Evolutionary conservation across 495 filamentous ascomycete genomes (phyloP).

Genomic region (Neurospora sublineolata): DNA sequence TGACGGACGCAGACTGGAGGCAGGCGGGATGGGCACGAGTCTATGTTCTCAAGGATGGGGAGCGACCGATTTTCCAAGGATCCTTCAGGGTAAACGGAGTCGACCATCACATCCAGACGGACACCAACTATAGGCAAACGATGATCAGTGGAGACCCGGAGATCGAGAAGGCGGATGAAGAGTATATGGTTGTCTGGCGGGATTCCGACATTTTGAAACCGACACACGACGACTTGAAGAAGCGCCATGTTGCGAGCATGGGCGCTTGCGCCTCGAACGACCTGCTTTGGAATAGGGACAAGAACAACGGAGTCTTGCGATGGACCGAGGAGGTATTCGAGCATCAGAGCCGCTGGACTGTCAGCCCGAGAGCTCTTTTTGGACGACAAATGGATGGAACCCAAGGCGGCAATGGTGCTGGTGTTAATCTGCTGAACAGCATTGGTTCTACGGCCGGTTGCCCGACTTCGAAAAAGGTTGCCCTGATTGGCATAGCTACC

Average conservation of each 20-base stretch:
- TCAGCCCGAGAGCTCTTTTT: slow-evolving; percentile 25
- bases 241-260: slow-evolving; percentile 23
- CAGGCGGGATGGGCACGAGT: slow-evolving; percentile 81
- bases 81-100: slow-evolving; percentile 71
- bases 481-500: slow-evolving; percentile 81
- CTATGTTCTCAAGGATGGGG: slow-evolving; percentile 62
- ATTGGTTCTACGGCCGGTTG: slow-evolving; percentile 78
- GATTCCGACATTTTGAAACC: slow-evolving; percentile 64
- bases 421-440: slow-evolving; percentile 68
- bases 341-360: slow-evolving; percentile 14
- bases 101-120: slow-evolving; percentile 79
- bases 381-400: slow-evolving; percentile 40
- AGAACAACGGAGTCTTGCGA: slow-evolving; percentile 53
- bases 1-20: slow-evolving; percentile 55
- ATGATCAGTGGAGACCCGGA: slow-evolving; percentile 63
- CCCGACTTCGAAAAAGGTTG: slow-evolving; percentile 77
- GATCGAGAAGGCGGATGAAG: slow-evolving; percentile 45
- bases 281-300: slow-evolving; percentile 59
- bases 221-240: slow-evolving; percentile 20
- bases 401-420: slow-evolving; percentile 63
- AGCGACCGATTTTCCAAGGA: slow-evolving; percentile 75
- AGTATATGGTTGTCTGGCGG: slow-evolving; percentile 84
- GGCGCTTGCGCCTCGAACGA: slow-evolving; percentile 51
- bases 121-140: slow-evolving; percentile 62
- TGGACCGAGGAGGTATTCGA: slow-evolving; percentile 19